phyloP scores from a whole-genome alignment of 345 rosid genomes.

The Rhodamnia rubescens region DNA sequence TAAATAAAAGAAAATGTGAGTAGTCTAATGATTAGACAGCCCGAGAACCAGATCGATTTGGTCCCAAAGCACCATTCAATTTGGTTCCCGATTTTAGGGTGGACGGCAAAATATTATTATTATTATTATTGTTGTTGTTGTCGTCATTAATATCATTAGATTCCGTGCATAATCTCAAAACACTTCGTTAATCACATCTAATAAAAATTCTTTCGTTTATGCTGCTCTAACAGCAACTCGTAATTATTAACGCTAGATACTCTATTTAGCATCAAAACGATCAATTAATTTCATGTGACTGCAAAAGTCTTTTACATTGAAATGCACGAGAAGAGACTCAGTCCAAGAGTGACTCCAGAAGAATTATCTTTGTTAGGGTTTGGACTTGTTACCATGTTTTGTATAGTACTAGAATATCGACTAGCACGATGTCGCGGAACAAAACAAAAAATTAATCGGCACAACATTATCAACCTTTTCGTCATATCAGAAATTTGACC shows the following conservation, averaged over 20 bases:
- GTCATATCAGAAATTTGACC: background rate
- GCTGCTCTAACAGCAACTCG: background rate
- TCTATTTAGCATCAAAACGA: background rate
- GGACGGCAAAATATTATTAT: too few species aligned
- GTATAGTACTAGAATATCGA: background rate
- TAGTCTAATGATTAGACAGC: too few species aligned
- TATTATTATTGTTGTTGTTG: background rate
- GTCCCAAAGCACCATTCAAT: too few species aligned
- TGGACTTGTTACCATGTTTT: background rate
- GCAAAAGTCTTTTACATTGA: background rate
- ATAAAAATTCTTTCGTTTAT: background rate
- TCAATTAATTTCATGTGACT: background rate
- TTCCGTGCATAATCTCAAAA: background rate
- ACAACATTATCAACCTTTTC: background rate
- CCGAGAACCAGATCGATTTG: too few species aligned
- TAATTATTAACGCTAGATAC: background rate
- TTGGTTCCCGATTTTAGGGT: too few species aligned
- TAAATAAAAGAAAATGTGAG: too few species aligned
- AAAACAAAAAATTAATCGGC: fast-evolving
- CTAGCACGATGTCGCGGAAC: fast-evolving
- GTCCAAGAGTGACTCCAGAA: background rate
- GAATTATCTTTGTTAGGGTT: background rate
- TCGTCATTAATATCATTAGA: background rate
- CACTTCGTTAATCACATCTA: background rate
- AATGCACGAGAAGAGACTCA: background rate